Percentiles rank a stretch among this genome's conserved stretches.
Conservation (phyloP, 2,329 filamentous ascomycete species). For the Fusarium sororula region DNA sequence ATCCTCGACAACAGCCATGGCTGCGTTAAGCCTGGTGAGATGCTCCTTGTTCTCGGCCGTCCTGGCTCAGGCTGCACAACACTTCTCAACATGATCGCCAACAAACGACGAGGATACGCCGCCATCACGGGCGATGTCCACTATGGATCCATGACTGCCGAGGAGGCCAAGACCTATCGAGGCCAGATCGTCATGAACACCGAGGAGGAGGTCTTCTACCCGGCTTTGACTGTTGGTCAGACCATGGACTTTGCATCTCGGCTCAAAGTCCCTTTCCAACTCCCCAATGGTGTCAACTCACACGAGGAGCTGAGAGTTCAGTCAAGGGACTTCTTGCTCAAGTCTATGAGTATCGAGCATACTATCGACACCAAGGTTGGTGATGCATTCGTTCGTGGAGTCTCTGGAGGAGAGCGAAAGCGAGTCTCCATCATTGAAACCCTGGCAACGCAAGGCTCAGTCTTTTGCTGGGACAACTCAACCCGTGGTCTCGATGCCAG, state of each 20-base stretch:
- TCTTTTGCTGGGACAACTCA: conserved; percentile 75
- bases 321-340: conserved; percentile 63
- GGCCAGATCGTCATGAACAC: conserved; percentile 75
- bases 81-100: conserved; percentile 74
- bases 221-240: conserved; percentile 74
- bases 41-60: conserved; percentile 74
- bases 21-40: conserved; percentile 76
- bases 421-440: conserved; percentile 75
- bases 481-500: conserved; percentile 73
- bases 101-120: conserved; percentile 68
- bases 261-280: conserved; percentile 62
- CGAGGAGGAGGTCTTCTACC: conserved; percentile 72
- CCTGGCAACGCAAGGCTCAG: conserved; percentile 64
- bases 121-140: conserved; percentile 66
- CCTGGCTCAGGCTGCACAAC: conserved; percentile 77
- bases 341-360: conserved; percentile 66
- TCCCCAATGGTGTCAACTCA: conserved; percentile 55
- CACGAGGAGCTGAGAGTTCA: conserved; percentile 57
- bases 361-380: conserved; percentile 73
- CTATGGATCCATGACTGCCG: conserved; percentile 62
- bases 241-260: conserved; percentile 76
- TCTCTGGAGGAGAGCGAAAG: conserved; percentile 75
- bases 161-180: conserved; percentile 59
- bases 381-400: conserved; percentile 71
- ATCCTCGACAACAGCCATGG: conserved; percentile 73